These are phyloP conservation scores for Teratosphaeria viscida DNA, from an alignment of 2,329 filamentous ascomycete species.

Conservation along the genomic window DNA sequence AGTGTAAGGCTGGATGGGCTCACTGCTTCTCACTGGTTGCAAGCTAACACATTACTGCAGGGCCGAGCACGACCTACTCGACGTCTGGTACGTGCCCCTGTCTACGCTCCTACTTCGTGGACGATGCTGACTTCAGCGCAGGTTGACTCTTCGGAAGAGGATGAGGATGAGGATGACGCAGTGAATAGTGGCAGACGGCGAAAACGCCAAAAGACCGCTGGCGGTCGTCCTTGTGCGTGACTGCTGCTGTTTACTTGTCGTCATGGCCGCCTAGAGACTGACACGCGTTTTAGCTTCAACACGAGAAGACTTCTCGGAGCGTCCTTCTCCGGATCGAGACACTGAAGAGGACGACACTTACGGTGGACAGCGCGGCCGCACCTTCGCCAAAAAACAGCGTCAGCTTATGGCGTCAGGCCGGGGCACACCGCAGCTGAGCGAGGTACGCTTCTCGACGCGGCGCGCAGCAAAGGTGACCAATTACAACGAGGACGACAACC, in stretches of 20 bases:
- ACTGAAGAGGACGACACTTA: slow-evolving; percentile 51
- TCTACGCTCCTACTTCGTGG: slow-evolving; percentile 1
- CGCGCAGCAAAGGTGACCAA: slow-evolving; percentile 65
- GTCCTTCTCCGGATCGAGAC: slow-evolving; percentile 52
- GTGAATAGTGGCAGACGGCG: slow-evolving; percentile 47
- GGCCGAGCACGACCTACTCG: slow-evolving; percentile 52
- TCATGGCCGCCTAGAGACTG: slow-evolving; percentile 37
- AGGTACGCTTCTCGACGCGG: slow-evolving; percentile 85
- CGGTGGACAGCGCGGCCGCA: slow-evolving; percentile 60
- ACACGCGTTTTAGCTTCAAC: slow-evolving; percentile 16
- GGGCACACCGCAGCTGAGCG: slow-evolving; percentile 55
- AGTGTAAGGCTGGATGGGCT: slow-evolving; percentile 55
- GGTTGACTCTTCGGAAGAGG: slow-evolving; percentile 52
- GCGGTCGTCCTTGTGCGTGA: slow-evolving; percentile 50
- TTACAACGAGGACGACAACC: slow-evolving; percentile 57
- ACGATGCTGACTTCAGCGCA: slow-evolving; percentile 16
- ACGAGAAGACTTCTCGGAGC: slow-evolving; percentile 14
- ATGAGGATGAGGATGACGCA: slow-evolving; percentile 62
- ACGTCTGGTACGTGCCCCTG: slow-evolving; percentile 43
- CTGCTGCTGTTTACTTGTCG: neutral
- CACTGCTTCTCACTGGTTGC: slow-evolving; percentile 9
- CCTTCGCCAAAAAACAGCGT: slow-evolving; percentile 61
- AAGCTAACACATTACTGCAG: slow-evolving; percentile 30
- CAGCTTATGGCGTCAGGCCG: slow-evolving; percentile 54
- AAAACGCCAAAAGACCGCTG: slow-evolving; percentile 60